These are phyloP conservation scores for Phytophthora gonapodyides DNA, from an alignment of 352 stramenopile genomes.

Conservation along the genomic window DNA sequence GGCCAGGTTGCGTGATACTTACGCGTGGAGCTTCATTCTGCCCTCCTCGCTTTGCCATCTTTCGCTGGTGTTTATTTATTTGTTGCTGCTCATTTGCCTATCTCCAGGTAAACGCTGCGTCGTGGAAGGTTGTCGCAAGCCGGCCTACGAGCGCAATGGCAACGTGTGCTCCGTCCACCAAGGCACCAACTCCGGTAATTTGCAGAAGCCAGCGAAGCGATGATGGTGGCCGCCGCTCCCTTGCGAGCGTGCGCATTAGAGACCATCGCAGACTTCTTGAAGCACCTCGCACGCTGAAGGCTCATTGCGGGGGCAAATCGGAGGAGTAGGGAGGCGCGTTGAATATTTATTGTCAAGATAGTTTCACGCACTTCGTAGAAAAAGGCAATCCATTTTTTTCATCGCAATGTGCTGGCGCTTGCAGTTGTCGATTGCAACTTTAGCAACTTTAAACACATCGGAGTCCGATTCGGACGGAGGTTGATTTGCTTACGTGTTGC, in stretches of 20 bases:
- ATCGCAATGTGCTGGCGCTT: constrained; percentile 21
- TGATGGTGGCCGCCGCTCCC: constrained; percentile 30
- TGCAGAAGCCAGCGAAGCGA: constrained; percentile 24
- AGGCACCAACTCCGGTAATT: constrained; percentile 17
- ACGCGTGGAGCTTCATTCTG: constrained; percentile 13
- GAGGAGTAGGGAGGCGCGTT: constrained; percentile 31
- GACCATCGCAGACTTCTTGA: constrained; percentile 19
- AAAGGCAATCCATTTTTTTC: constrained; percentile 40
- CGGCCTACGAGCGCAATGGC: constrained; percentile 78
- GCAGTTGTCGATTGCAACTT: background rate
- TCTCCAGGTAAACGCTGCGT: constrained; percentile 68
- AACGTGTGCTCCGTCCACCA: constrained; percentile 66
- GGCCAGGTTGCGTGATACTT: constrained; percentile 4
- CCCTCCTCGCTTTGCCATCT: constrained; percentile 13
- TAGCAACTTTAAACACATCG: no score
- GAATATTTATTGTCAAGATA: constrained; percentile 52
- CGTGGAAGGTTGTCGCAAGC: constrained; percentile 68
- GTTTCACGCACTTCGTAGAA: constrained; percentile 49
- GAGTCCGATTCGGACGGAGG: no score
- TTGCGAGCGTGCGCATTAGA: constrained; percentile 24
- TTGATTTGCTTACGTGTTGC: constrained; percentile 15
- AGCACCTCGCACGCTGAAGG: constrained; percentile 14
- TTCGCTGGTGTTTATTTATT: constrained; percentile 21
- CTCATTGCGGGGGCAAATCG: constrained; percentile 20
- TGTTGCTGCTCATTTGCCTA: constrained; percentile 15